A percentile compares a stretch with the other conserved stretches of the same genome.
Evolutionary conservation across 2,329 filamentous ascomycete genomes (phyloP).

Genomic region (Fusarium keratoplasticum): DNA sequence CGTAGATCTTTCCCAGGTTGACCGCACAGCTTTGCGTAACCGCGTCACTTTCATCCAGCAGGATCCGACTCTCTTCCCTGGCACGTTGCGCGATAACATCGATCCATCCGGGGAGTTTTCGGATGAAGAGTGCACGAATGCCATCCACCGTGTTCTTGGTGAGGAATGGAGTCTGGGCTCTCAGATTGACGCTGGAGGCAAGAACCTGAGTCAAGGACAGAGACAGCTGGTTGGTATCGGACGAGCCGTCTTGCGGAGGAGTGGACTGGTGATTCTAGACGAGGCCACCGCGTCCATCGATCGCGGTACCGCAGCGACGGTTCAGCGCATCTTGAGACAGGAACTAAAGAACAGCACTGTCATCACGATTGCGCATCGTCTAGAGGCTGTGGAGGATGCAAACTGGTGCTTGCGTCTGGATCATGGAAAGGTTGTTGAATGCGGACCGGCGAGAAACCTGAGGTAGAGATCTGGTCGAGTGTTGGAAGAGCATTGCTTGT

Average conservation of each 20-base stretch:
- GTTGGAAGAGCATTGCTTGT: neutral
- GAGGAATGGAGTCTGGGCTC: conserved; percentile 59
- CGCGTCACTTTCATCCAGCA: conserved; percentile 73
- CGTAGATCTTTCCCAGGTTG: conserved; percentile 63
- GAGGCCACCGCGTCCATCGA: conserved; percentile 75
- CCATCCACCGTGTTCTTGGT: conserved; percentile 71
- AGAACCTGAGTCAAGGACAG: conserved; percentile 72
- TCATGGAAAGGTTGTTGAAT: conserved; percentile 61
- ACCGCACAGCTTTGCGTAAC: conserved; percentile 67
- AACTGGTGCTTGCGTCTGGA: conserved; percentile 67
- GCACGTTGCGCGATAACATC: conserved; percentile 71
- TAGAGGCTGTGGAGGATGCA: conserved; percentile 71
- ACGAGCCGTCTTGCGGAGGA: conserved; percentile 68
- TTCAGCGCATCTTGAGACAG: conserved; percentile 67
- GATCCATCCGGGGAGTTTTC: conserved; percentile 73
- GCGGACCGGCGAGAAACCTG: conserved; percentile 53
- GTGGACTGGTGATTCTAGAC: conserved; percentile 71
- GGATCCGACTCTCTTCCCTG: conserved; percentile 71
- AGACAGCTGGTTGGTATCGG: conserved; percentile 72
- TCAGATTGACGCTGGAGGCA: conserved; percentile 69
- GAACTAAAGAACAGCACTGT: conserved; percentile 69
- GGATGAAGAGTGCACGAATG: conserved; percentile 60
- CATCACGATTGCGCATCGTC: conserved; percentile 74
- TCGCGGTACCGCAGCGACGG: conserved; percentile 66
- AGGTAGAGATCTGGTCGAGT: neutral